phyloP scores from a whole-genome alignment of 441 rosid species.

The Geranium incanum region DNA sequence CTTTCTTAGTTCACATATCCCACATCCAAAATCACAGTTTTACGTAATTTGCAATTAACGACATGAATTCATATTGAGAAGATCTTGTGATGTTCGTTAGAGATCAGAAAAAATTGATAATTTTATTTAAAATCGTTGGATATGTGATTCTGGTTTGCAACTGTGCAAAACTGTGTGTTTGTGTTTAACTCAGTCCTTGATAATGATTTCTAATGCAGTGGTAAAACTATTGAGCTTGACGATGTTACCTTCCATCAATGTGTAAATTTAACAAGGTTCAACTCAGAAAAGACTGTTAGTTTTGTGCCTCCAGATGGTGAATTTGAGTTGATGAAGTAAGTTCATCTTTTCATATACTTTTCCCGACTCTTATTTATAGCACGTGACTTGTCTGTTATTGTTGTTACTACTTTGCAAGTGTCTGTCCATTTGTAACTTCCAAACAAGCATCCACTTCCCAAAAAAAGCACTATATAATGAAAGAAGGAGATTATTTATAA shows the following conservation, averaged over 20 bases:
- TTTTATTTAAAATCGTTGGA: not conserved
- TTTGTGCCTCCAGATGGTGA: slow-evolving; percentile 99
- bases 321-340: slow-evolving; percentile 99
- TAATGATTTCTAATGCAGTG: slow-evolving; percentile 50
- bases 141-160: not conserved
- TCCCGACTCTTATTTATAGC: not conserved
- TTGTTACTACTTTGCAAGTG: not conserved
- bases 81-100: not conserved
- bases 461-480: not conserved
- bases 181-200: slow-evolving; percentile 13
- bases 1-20: not conserved
- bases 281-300: slow-evolving; percentile 95
- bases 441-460: not conserved
- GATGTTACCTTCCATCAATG: slow-evolving; percentile 98
- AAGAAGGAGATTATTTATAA: not conserved
- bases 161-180: not conserved
- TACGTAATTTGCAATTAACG: not conserved
- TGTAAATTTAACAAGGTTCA: slow-evolving; percentile 92
- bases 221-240: slow-evolving; percentile 95
- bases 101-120: not conserved
- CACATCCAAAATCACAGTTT: not conserved
- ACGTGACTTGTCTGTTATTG: not conserved
- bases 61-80: not conserved
- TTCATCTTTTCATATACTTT: not conserved
- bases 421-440: not conserved